A percentile compares a stretch with the other conserved stretches of the same genome.
These are phyloP conservation scores for Boletus subcaerulescens DNA, from an alignment of 768 basidiomycete genomes.

Conservation along the genomic window DNA sequence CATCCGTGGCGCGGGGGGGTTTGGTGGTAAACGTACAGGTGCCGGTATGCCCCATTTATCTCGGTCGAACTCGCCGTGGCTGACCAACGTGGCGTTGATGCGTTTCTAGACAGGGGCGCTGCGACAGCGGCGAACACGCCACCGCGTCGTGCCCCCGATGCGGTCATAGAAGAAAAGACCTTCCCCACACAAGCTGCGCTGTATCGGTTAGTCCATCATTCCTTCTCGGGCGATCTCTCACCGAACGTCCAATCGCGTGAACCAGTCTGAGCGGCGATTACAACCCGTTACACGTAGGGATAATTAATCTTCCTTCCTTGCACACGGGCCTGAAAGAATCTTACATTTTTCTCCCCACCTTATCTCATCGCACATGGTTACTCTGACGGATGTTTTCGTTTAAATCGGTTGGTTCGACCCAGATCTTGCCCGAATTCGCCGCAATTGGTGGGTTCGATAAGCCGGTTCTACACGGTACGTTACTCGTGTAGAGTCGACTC, in stretches of 20 bases:
- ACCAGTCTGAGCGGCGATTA: slow-evolving; percentile 81
- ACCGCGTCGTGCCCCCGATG: slow-evolving; percentile 84
- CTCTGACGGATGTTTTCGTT: background rate
- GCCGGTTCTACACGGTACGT: slow-evolving; percentile 73
- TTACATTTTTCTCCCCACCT: background rate
- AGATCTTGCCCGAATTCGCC: slow-evolving; percentile 93
- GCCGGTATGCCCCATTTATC: slow-evolving; percentile 49
- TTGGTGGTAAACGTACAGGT: slow-evolving; percentile 86
- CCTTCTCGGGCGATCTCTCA: slow-evolving; percentile 3
- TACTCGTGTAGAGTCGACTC: background rate
- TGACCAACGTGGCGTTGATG: background rate
- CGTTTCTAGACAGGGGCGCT: slow-evolving; percentile 73
- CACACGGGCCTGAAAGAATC: slow-evolving; percentile 1
- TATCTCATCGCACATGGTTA: background rate
- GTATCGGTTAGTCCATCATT: slow-evolving; percentile 63
- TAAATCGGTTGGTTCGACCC: slow-evolving; percentile 3
- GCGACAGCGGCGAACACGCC: slow-evolving; percentile 79
- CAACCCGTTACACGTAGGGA: slow-evolving; percentile 82
- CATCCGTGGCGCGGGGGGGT: slow-evolving; percentile 93
- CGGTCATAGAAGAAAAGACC: slow-evolving; percentile 86
- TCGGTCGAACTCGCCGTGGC: slow-evolving; percentile 1
- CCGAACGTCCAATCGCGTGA: background rate
- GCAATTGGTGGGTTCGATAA: slow-evolving; percentile 92
- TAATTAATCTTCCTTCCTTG: background rate
- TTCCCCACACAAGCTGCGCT: slow-evolving; percentile 78